A percentile compares a stretch with the other conserved stretches of the same genome.
These are phyloP conservation scores for Trichosanthes cucumerina DNA, from an alignment of 306 rosid genomes.

Conservation along the genomic window DNA sequence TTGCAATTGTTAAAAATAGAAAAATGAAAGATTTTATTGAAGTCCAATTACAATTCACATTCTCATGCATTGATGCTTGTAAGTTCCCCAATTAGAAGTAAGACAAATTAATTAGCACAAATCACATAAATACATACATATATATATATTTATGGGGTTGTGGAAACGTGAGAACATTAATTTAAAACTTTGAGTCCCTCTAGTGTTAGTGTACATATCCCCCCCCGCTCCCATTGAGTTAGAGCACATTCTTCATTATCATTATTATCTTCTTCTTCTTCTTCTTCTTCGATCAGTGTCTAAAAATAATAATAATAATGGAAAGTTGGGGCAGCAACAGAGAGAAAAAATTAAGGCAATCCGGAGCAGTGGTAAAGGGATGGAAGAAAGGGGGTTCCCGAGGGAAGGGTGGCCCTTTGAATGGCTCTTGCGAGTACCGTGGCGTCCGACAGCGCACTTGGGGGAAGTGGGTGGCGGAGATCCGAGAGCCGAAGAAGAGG, in stretches of 20 bases:
- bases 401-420: constrained; percentile 96
- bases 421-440: constrained; percentile 74
- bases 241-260: background rate
- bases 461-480: constrained; percentile 99
- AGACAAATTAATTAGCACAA: background rate
- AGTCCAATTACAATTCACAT: too few relatives aligned
- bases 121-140: background rate
- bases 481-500: constrained; percentile 93
- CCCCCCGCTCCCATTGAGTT: constrained; percentile 1
- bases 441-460: constrained; percentile 94
- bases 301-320: too few relatives aligned
- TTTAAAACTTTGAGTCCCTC: background rate
- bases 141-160: background rate
- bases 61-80: too few relatives aligned
- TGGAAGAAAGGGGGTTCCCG: constrained; percentile 97
- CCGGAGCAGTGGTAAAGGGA: constrained; percentile 55
- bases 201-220: background rate
- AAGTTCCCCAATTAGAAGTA: too few relatives aligned
- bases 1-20: too few relatives aligned
- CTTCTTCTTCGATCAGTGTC: too few relatives aligned
- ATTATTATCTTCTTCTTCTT: too few relatives aligned
- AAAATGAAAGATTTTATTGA: too few relatives aligned
- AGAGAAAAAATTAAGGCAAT: constrained; percentile 6
- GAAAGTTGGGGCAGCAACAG: constrained; percentile 32
- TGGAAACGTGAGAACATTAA: constrained; percentile 84